phyloP scores from a whole-genome alignment of 345 rosid species.

The Brassica nigra region DNA sequence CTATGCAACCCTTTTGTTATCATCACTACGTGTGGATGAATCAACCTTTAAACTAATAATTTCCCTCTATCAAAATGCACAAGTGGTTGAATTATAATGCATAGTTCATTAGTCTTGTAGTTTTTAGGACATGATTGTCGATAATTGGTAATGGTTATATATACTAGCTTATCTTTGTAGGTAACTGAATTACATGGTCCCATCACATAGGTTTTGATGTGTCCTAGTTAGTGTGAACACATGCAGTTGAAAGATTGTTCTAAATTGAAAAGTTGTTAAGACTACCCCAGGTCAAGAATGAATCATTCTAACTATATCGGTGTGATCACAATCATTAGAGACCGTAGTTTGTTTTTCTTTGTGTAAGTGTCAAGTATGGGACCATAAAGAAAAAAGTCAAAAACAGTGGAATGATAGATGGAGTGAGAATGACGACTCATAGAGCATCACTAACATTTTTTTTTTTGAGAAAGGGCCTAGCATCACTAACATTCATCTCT shows the following conservation, averaged over 20 bases:
- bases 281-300: too few relatives aligned
- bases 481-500: constrained; percentile 8
- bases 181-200: background rate
- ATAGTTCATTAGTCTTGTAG: constrained; percentile 8
- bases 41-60: background rate
- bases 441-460: background rate
- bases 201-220: constrained; percentile 12
- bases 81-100: constrained; percentile 6
- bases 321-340: background rate
- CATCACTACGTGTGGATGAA: constrained; percentile 35
- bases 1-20: constrained; percentile 19
- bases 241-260: background rate
- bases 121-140: constrained; percentile 8
- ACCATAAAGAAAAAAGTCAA: background rate
- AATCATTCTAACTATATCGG: background rate
- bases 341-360: too few relatives aligned
- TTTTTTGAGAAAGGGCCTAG: too few relatives aligned
- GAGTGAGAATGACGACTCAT: constrained; percentile 32
- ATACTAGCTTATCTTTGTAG: constrained; percentile 1
- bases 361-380: background rate
- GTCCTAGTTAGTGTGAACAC: background rate
- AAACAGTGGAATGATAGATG: background rate
- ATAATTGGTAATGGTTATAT: constrained; percentile 2
- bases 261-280: background rate
- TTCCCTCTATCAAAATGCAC: background rate